These are phyloP conservation scores for maize (Zea mays) DNA, from an alignment of 176 grass and related monocot genomes.

Conservation along the genomic window DNA sequence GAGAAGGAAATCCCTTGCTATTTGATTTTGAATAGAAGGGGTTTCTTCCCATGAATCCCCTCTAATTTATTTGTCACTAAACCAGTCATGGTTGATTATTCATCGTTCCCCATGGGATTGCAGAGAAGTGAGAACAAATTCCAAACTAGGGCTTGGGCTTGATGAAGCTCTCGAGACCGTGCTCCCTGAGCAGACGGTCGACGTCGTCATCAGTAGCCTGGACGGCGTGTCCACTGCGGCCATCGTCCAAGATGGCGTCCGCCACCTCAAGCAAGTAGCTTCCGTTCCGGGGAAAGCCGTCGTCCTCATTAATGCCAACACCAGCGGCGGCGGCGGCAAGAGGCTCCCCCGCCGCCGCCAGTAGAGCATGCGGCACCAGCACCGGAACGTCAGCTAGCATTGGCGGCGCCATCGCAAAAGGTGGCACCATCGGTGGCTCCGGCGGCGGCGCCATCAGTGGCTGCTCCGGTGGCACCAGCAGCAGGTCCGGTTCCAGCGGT, in stretches of 20 bases:
- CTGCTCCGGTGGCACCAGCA: no score
- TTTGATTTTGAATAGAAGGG: no score
- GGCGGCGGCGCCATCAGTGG: no score
- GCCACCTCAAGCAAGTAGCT: neutral
- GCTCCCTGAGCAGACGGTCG: neutral
- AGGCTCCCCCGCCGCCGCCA: neutral
- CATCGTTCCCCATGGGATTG: no score
- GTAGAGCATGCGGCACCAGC: no score
- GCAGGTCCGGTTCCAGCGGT: neutral
- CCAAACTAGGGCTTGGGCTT: neutral
- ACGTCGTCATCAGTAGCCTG: conserved; percentile 6
- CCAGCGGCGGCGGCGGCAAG: neutral
- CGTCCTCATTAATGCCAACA: neutral
- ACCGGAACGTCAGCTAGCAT: neutral
- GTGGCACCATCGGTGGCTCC: neutral
- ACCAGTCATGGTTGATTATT: no score
- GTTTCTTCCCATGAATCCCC: no score
- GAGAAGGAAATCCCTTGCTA: no score
- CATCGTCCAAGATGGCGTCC: neutral
- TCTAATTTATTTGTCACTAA: no score
- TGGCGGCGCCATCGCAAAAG: neutral
- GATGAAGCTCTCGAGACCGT: neutral
- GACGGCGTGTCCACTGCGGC: neutral
- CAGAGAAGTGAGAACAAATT: no score
- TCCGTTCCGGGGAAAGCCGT: neutral